Evolutionary conservation across 2,329 filamentous ascomycete species (phyloP).

Genomic region (Mariannaea elegans): DNA sequence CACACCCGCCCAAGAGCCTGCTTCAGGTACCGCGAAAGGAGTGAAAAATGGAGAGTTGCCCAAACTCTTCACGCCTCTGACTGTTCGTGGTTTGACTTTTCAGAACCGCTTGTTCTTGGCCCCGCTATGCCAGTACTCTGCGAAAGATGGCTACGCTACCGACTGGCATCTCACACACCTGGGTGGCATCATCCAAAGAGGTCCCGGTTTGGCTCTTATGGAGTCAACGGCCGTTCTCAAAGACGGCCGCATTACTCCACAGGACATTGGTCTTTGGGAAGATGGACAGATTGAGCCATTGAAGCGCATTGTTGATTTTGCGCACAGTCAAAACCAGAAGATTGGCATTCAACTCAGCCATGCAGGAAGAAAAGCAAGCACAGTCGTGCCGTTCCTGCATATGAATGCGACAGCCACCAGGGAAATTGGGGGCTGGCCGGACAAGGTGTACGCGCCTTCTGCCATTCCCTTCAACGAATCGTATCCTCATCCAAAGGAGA

Average conservation of each 20-base stretch:
- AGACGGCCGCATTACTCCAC: slow-evolving; percentile 8
- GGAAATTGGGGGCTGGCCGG: slow-evolving; percentile 60
- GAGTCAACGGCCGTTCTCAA: slow-evolving; percentile 7
- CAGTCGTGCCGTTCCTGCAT: slow-evolving; percentile 60
- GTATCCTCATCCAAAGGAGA: slow-evolving; percentile 68
- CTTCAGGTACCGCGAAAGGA: not conserved
- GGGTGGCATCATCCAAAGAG: slow-evolving; percentile 7
- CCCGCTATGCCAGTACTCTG: slow-evolving; percentile 57
- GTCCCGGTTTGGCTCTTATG: slow-evolving; percentile 6
- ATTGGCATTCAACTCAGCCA: slow-evolving; percentile 80
- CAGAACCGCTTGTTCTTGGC: slow-evolving; percentile 56
- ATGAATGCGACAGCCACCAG: slow-evolving; percentile 55
- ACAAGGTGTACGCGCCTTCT: slow-evolving; percentile 48
- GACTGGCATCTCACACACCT: slow-evolving; percentile 15
- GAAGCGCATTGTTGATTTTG: slow-evolving; percentile 68
- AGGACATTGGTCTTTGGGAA: slow-evolving; percentile 6
- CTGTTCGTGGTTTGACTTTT: slow-evolving; percentile 54
- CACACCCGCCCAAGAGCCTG: not conserved
- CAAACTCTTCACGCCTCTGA: slow-evolving; percentile 53
- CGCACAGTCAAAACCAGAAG: slow-evolving; percentile 64
- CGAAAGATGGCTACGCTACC: slow-evolving; percentile 25
- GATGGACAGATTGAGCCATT: slow-evolving; percentile 53
- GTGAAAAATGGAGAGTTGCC: not conserved
- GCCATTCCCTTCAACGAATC: slow-evolving; percentile 62
- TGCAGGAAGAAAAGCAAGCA: slow-evolving; percentile 72